Conservation (phyloP, 805 yeast genomes). For the Hyphopichia homilentoma region DNA sequence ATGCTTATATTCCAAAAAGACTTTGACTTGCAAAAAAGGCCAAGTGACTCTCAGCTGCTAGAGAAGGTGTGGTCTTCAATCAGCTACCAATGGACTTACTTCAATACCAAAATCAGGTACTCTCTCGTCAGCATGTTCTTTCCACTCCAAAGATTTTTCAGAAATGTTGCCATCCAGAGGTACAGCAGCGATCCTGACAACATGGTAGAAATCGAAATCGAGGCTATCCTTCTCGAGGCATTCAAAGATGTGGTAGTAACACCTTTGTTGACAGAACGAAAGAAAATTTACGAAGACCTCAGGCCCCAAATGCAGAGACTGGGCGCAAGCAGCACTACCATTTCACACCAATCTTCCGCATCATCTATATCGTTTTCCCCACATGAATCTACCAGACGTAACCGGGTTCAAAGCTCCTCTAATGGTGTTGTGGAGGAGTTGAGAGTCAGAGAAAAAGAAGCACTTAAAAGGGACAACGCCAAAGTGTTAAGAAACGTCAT, state of each 20-base stretch:
- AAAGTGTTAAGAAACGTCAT: slow-evolving; percentile 8
- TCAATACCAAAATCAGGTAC: slow-evolving; percentile 22
- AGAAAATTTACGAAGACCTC: slow-evolving; percentile 2
- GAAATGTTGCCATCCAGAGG: slow-evolving; percentile 9
- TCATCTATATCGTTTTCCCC: slow-evolving; percentile 2
- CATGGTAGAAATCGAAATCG: slow-evolving; percentile 19
- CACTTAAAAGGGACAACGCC: slow-evolving; percentile 4
- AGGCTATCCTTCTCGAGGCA: slow-evolving; percentile 20
- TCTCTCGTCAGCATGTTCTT: slow-evolving; percentile 20
- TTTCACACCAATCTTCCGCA: neutral
- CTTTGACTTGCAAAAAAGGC: slow-evolving; percentile 5
- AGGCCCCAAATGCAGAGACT: too few species aligned
- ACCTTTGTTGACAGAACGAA: slow-evolving; percentile 21
- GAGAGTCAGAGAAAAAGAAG: slow-evolving; percentile 6
- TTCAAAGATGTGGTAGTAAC: slow-evolving; percentile 24
- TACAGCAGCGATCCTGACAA: slow-evolving; percentile 2
- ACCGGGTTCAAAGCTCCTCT: neutral
- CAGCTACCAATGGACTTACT: slow-evolving; percentile 23
- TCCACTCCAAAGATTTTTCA: slow-evolving; percentile 19
- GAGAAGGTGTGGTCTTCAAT: slow-evolving; percentile 19
- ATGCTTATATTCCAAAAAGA: slow-evolving; percentile 21
- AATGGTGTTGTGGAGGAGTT: neutral
- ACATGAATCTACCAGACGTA: neutral
- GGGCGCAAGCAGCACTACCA: neutral
- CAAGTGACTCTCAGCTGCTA: too few species aligned